These are phyloP conservation scores for Sarocladium kiliense DNA, from an alignment of 2,329 filamentous ascomycete genomes.

Conservation along the genomic window DNA sequence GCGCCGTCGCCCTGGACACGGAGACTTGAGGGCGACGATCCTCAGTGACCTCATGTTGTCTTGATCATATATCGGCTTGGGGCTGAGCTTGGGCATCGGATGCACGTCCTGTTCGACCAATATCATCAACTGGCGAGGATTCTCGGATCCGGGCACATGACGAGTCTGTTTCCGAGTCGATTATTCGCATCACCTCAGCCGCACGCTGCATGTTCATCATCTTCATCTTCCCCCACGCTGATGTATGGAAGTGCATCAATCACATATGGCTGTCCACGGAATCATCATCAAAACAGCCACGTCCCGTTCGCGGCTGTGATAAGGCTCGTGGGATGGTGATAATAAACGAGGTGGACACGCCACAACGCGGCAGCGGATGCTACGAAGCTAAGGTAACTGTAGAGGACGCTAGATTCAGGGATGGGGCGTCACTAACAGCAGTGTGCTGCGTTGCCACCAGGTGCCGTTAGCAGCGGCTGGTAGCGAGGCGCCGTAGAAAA, in stretches of 20 bases:
- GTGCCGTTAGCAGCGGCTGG: background rate
- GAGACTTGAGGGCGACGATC: background rate
- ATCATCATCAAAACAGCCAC: background rate
- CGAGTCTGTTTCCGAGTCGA: background rate
- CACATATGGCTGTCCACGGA: background rate
- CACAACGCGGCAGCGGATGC: background rate
- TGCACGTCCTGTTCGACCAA: background rate
- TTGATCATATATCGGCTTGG: too few relatives aligned
- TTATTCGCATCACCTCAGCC: background rate
- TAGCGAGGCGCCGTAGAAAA: background rate
- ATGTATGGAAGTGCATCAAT: background rate
- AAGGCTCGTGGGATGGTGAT: background rate
- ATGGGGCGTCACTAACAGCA: background rate
- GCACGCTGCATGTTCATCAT: background rate
- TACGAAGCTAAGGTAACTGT: background rate
- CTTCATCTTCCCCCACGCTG: background rate
- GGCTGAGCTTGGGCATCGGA: background rate
- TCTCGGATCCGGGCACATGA: background rate
- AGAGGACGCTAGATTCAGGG: background rate
- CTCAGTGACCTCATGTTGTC: background rate
- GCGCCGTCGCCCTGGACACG: slow-evolving; percentile 6
- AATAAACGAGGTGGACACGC: background rate
- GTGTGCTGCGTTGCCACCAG: background rate
- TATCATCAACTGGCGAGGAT: background rate
- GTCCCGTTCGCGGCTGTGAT: background rate